Percentiles rank a stretch among this genome's conserved stretches.
phyloP scores from a whole-genome alignment of 1,284 basidiomycete species.

The Taiwanofungus camphoratus region DNA sequence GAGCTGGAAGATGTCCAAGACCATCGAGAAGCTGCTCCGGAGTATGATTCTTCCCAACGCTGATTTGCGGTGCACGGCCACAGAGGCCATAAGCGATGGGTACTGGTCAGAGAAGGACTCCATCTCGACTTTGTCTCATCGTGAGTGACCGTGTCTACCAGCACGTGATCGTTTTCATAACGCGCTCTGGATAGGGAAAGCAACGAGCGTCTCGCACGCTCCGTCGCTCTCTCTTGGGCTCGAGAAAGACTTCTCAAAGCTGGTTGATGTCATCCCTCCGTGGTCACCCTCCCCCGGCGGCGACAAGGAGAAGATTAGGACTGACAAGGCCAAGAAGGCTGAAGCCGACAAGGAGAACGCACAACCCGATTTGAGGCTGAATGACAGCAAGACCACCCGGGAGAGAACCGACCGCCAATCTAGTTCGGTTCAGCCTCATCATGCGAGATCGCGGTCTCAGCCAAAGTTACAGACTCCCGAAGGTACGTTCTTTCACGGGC shows the following conservation, averaged over 20 bases:
- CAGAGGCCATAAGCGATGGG: constrained; percentile 55
- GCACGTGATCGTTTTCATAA: neutral
- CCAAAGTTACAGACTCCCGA: constrained; percentile 19
- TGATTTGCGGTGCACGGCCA: constrained; percentile 62
- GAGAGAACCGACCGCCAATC: constrained; percentile 8
- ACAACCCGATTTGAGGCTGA: constrained; percentile 6
- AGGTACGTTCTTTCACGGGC: constrained; percentile 11
- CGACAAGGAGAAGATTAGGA: constrained; percentile 10
- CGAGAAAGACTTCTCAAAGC: constrained; percentile 41
- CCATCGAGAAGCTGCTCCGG: constrained; percentile 59
- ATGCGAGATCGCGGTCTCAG: constrained; percentile 27
- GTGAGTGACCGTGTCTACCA: constrained; percentile 1
- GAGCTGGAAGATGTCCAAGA: constrained; percentile 64
- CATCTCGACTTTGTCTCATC: constrained; percentile 1
- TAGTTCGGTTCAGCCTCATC: constrained; percentile 9
- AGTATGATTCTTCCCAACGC: constrained; percentile 77
- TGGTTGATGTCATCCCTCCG: constrained; percentile 35
- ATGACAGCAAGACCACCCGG: constrained; percentile 7
- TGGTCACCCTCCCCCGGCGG: constrained; percentile 25
- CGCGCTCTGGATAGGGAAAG: constrained; percentile 35
- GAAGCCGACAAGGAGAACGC: constrained; percentile 14
- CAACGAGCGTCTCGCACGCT: constrained; percentile 41
- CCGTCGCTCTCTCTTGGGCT: constrained; percentile 37
- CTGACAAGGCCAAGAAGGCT: constrained; percentile 6
- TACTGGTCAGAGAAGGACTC: constrained; percentile 48